phyloP scores from a whole-genome alignment of 331 rosid genomes.

The Acacia concinna region DNA sequence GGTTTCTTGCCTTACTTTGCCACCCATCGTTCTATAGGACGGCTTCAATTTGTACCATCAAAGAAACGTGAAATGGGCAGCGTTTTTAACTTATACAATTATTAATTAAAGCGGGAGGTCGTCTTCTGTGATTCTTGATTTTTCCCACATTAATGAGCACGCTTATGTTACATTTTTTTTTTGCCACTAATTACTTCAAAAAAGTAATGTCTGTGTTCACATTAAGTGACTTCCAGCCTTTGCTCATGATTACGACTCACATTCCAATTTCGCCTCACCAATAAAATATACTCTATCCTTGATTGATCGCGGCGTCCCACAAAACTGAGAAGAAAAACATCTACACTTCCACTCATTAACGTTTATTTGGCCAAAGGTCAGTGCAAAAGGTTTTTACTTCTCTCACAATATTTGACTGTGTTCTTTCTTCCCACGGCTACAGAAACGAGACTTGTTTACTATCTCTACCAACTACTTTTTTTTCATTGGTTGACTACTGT shows the following conservation, averaged over 20 bases:
- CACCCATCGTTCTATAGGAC: neutral
- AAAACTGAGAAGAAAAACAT: too few species aligned
- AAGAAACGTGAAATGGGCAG: neutral
- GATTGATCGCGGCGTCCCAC: neutral
- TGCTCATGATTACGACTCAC: neutral
- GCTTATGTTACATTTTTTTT: too few species aligned
- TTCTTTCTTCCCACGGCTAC: too few species aligned
- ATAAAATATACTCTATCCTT: neutral
- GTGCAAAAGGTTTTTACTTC: too few species aligned
- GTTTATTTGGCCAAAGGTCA: too few species aligned
- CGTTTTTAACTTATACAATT: neutral
- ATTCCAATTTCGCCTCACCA: neutral
- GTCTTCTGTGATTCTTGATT: neutral
- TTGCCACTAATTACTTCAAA: neutral
- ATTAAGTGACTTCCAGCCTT: neutral
- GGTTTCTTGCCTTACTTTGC: neutral
- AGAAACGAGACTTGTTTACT: too few species aligned
- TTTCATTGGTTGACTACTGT: neutral
- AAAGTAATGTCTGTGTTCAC: too few species aligned
- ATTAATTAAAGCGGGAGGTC: neutral
- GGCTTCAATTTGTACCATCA: neutral
- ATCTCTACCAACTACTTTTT: neutral
- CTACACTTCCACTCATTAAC: neutral
- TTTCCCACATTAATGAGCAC: neutral
- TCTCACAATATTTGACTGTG: too few species aligned